phyloP scores from a whole-genome alignment of 352 stramenopile genomes.

The Pythium dissimile region DNA sequence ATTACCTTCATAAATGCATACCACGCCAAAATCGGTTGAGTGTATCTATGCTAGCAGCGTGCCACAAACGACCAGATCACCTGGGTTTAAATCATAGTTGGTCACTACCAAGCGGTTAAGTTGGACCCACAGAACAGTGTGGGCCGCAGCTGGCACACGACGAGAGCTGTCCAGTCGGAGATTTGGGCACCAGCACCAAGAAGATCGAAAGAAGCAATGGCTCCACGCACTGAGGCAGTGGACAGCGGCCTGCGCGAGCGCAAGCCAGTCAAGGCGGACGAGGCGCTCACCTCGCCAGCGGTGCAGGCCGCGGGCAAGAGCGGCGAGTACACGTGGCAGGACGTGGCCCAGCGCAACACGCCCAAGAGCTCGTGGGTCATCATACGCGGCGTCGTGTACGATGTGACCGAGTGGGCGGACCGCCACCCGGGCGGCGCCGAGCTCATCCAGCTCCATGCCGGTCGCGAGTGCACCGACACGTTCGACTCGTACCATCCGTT shows the following conservation, averaged over 20 bases:
- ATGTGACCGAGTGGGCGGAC: slow-evolving; percentile 87
- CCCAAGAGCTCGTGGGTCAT: slow-evolving; percentile 96
- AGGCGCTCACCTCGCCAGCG: slow-evolving; percentile 5
- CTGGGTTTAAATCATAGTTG: not conserved
- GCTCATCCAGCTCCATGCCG: slow-evolving; percentile 75
- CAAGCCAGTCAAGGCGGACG: slow-evolving; percentile 28
- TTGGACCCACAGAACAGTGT: slow-evolving; percentile 9
- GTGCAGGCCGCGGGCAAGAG: slow-evolving; percentile 14
- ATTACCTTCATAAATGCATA: not conserved
- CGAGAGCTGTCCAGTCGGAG: slow-evolving; percentile 7
- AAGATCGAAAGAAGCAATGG: slow-evolving; percentile 16
- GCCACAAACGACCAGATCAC: slow-evolving; percentile 9
- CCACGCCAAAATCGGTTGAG: not conserved
- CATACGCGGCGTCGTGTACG: slow-evolving; percentile 91
- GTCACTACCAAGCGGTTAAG: slow-evolving; percentile 6
- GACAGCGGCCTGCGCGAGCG: slow-evolving; percentile 50
- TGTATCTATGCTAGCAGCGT: slow-evolving; percentile 13
- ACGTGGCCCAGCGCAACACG: slow-evolving; percentile 95
- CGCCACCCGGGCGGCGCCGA: slow-evolving; percentile 80
- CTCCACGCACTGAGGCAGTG: slow-evolving; percentile 19
- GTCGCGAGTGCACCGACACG: slow-evolving; percentile 84
- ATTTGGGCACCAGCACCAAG: slow-evolving; percentile 2
- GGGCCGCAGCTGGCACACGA: not conserved
- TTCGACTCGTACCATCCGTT: slow-evolving; percentile 92
- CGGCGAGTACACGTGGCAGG: slow-evolving; percentile 88